Evolutionary conservation across 805 yeast species (phyloP), one percentile per base, ranked within the genome.

Genomic region (Cyberlindnera mississippiensis): DNA sequence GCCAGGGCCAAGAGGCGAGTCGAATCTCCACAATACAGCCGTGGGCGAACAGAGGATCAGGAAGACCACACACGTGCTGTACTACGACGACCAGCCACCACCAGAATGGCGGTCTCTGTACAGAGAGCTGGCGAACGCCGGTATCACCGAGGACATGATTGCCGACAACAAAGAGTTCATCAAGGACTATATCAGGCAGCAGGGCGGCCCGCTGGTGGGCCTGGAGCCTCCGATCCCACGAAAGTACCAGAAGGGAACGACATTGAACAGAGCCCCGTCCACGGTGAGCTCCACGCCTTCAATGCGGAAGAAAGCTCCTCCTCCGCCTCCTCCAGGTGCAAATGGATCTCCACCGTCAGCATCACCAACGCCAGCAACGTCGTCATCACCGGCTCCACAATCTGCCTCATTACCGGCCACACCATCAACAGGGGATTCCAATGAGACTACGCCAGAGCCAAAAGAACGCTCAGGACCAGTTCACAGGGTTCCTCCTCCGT

Each of bases 71-170:
- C 84, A 83, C 20, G 72, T 78, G 4, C 64, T 80, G 8, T 86
- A 82, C 59, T 85, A 85, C 56, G 93, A 85, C 57, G 87, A 72
- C 50, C 72, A 73, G 43, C 95, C 95, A 0, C 95, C 95, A 2
- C 80, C 82, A 5, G 95, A 86, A 59, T 87, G 95, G 96, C 64
- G 90, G 37, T 69, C 81, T 2, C 69, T 87, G 42, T 85, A 87
- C 50, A 65, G 74, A 8, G 89, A 84, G 55, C 69, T 87, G 40
- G 91, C 82, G 31, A 70, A 75, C 15, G 82, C 84, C 40, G 96
- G 96, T 1, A 87, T 87, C 44, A 63, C 86, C 1, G 95, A 87
- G 55, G 95, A 86, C 51, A 82, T 85, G 90, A 86, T 87, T 59
- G 93, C 90, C 0, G 91, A 85, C 40, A 85, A 87, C 57, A 70